Evolutionary conservation across 2,329 filamentous ascomycete species (phyloP).

Genomic region (Cladosporium sp.): DNA sequence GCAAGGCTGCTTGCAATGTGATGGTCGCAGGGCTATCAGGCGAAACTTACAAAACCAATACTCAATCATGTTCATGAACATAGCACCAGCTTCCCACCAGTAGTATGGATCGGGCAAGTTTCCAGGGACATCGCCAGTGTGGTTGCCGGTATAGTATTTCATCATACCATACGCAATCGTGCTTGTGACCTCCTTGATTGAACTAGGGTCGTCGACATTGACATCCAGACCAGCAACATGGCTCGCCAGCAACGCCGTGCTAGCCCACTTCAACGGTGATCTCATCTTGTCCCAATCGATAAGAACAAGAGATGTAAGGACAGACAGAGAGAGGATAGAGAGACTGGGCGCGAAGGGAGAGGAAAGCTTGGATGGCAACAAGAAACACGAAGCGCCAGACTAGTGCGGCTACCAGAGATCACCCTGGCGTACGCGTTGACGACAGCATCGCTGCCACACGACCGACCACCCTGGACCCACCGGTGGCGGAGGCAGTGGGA

Average conservation of each 20-base stretch:
- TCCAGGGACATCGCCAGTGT: conserved; percentile 55
- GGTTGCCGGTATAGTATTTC: conserved; percentile 56
- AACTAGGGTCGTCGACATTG: conserved; percentile 32
- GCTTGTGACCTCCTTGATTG: conserved; percentile 47
- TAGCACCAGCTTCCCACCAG: conserved; percentile 67
- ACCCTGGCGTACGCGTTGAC: conserved; percentile 18
- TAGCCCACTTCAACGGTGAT: conserved; percentile 16
- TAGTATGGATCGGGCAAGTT: conserved; percentile 67
- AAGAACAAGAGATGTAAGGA: conserved; percentile 24
- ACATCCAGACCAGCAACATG: conserved; percentile 20
- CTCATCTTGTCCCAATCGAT: conserved; percentile 6
- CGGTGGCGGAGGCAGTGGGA: conserved; percentile 2
- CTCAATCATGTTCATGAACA: conserved; percentile 70
- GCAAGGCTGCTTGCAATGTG: not conserved
- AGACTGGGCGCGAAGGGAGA: conserved; percentile 11
- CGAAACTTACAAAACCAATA: conserved; percentile 63
- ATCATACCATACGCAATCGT: conserved; percentile 53
- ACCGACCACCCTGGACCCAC: conserved; percentile 15
- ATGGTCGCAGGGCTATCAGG: not conserved
- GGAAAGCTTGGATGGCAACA: conserved; percentile 19
- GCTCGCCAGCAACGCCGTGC: conserved; percentile 23
- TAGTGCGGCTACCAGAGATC: conserved; percentile 14
- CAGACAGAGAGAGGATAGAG: not conserved
- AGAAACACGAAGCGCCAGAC: conserved; percentile 17
- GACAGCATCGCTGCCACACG: conserved; percentile 17